Conservation (phyloP, 768 basidiomycete species). For the Podaxis sp. region DNA sequence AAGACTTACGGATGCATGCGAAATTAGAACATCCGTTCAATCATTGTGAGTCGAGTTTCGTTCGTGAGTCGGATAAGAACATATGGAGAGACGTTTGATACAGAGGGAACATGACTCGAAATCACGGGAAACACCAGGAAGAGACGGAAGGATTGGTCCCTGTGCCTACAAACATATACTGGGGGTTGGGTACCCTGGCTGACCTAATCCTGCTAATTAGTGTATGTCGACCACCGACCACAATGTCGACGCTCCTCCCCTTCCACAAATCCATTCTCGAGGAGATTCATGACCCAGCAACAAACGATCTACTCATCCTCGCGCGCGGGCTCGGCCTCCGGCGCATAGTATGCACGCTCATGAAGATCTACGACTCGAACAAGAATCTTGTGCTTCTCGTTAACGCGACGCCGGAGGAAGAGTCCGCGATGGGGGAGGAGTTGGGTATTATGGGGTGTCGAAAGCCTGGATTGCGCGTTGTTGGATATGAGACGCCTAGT, state of each 20-base stretch:
- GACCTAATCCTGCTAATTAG: conserved; percentile 1
- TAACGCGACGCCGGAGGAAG: conserved; percentile 84
- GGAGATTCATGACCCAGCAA: conserved; percentile 71
- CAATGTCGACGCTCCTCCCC: conserved; percentile 54
- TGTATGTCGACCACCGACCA: neutral
- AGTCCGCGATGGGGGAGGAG: conserved; percentile 89
- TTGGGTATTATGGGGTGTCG: conserved; percentile 90
- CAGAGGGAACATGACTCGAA: too few relatives aligned
- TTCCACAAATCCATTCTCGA: conserved; percentile 71
- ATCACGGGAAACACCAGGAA: neutral
- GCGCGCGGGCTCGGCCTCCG: conserved; percentile 91
- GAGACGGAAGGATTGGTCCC: neutral
- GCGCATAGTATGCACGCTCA: conserved; percentile 76
- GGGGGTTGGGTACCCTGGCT: neutral
- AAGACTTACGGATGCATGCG: too few relatives aligned
- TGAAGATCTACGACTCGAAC: conserved; percentile 91
- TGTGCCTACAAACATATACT: neutral
- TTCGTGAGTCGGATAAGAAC: too few relatives aligned
- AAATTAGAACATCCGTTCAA: too few relatives aligned
- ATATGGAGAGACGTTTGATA: too few relatives aligned
- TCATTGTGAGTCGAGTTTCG: too few relatives aligned
- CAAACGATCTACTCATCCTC: conserved; percentile 72
- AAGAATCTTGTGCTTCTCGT: conserved; percentile 83
- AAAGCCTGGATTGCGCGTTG: conserved; percentile 78
- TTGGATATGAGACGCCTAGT: conserved; percentile 77